Evolutionary conservation across 768 basidiomycete species (phyloP).

Genomic region (Macrolepiota albuminosa): DNA sequence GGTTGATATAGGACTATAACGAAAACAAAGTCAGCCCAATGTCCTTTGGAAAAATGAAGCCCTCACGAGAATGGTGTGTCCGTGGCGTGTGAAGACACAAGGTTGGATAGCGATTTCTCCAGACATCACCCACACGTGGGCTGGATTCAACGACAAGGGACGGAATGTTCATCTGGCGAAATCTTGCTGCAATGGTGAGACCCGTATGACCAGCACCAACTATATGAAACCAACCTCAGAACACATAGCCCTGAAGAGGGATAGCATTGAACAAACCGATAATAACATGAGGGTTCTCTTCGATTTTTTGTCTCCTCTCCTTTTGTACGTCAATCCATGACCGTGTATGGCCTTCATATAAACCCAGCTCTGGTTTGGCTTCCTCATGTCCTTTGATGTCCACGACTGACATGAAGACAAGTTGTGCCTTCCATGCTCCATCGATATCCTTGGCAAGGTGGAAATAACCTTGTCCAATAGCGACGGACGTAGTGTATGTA

Average conservation of each 20-base stretch:
- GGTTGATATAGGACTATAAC: constrained; percentile 33
- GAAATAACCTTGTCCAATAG: constrained; percentile 28
- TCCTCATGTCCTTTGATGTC: constrained; percentile 34
- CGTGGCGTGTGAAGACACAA: constrained; percentile 35
- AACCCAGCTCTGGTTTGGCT: constrained; percentile 21
- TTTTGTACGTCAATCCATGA: constrained; percentile 30
- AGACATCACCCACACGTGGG: constrained; percentile 51
- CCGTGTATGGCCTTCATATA: constrained; percentile 31
- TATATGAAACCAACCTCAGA: constrained; percentile 34
- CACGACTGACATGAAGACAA: constrained; percentile 26
- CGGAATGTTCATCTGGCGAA: constrained; percentile 49
- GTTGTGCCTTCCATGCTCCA: constrained; percentile 29
- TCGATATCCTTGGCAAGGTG: constrained; percentile 22
- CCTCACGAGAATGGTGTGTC: constrained; percentile 12
- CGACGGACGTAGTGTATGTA: constrained; percentile 28
- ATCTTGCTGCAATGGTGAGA: constrained; percentile 53
- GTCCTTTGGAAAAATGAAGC: background rate
- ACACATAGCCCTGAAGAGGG: background rate
- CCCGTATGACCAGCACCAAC: constrained; percentile 62
- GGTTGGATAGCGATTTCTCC: constrained; percentile 50
- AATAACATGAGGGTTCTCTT: constrained; percentile 33
- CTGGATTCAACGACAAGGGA: constrained; percentile 57
- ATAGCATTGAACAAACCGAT: constrained; percentile 25
- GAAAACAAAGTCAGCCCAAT: background rate
- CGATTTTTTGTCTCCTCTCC: constrained; percentile 29